Conservation (phyloP, 768 basidiomycete species). For the Lactarius sp. region DNA sequence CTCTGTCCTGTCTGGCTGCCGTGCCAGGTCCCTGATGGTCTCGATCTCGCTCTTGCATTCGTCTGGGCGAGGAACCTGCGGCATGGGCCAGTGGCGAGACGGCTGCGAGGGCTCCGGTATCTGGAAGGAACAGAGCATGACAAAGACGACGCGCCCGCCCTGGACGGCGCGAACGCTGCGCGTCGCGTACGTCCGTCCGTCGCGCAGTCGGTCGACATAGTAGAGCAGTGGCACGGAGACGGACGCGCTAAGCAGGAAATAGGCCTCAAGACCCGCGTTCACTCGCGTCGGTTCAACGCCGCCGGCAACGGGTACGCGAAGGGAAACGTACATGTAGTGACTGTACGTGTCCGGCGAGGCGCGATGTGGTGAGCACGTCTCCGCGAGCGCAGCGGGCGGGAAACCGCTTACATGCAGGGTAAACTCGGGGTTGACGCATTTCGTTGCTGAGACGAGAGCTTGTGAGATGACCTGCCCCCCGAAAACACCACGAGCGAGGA, state of each 20-base stretch:
- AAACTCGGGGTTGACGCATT: constrained; percentile 59
- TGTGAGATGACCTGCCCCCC: constrained; percentile 90
- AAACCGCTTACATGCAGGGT: constrained; percentile 61
- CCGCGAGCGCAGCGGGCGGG: not conserved
- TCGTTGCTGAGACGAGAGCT: constrained; percentile 76
- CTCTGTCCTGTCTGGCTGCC: constrained; percentile 35
- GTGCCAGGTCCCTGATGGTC: constrained; percentile 31
- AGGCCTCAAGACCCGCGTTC: constrained; percentile 49
- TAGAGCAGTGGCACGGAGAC: constrained; percentile 71
- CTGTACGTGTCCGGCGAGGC: constrained; percentile 37
- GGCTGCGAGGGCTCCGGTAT: constrained; percentile 74
- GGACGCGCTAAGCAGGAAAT: constrained; percentile 75
- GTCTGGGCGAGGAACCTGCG: constrained; percentile 52
- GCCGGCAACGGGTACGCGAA: not conserved
- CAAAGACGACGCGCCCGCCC: constrained; percentile 47
- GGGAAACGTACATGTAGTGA: constrained; percentile 59
- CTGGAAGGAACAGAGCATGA: constrained; percentile 80
- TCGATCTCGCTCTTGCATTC: constrained; percentile 33
- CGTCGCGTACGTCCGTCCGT: constrained; percentile 71
- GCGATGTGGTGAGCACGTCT: not conserved
- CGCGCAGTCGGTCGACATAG: constrained; percentile 67
- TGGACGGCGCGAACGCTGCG: constrained; percentile 45
- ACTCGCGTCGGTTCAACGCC: not conserved
- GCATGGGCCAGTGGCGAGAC: constrained; percentile 62
- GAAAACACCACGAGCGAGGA: constrained; percentile 65